Evolutionary conservation across 345 rosid genomes (phyloP), one percentile per base, ranked within the genome.

Genomic region (Ceriops tagal): DNA sequence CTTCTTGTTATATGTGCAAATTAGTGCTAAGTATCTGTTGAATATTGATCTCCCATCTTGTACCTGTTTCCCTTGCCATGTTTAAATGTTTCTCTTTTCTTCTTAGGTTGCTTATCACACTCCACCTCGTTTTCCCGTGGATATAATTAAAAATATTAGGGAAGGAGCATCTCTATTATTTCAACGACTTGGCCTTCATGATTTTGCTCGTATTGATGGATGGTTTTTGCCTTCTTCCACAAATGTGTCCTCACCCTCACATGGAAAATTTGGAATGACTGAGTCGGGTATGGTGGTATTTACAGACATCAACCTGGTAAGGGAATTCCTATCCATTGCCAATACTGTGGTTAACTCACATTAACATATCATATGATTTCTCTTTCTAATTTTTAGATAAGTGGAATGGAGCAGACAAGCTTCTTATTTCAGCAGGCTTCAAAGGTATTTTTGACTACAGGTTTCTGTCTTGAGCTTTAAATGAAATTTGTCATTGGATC

Each of bases 361-460:
- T 67, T 72, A 11, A 51, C 55, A 32, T 21, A 1, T 66, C 4
- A 19, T 70, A 55, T 31, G 69, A 62, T 52, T 53, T 55, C 74
- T 78, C 55, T 20, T 56, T 64, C 46, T 74, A 67, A 76, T 56
- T 71, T 22, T 68, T 85, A 93, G 97, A 93, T 93, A 74, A 93
- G 98, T 81, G 98, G 97, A 73, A 91, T 93, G 98, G 97, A 93
- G 81, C 98, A 93, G 82, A 91, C 93, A 28, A 93, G 97, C 81
- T 91, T 93, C 77, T 83, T 93, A 55, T 93, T 91, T 83, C 98
- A 91, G 80, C 98, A 93, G 81, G 96, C 98, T 68, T 93, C 96
- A 58, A 91, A 93, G 98, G 98, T 91, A 81, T 67, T 68, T 71
- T 20, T 71, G 26, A 15, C 28, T 43, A 26, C 37, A 30, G n/a